A percentile compares a stretch with the other conserved stretches of the same genome.
These are phyloP conservation scores for Pseudogymnoascus pannorum DNA, from an alignment of 2,329 filamentous ascomycete genomes.

Conservation along the genomic window DNA sequence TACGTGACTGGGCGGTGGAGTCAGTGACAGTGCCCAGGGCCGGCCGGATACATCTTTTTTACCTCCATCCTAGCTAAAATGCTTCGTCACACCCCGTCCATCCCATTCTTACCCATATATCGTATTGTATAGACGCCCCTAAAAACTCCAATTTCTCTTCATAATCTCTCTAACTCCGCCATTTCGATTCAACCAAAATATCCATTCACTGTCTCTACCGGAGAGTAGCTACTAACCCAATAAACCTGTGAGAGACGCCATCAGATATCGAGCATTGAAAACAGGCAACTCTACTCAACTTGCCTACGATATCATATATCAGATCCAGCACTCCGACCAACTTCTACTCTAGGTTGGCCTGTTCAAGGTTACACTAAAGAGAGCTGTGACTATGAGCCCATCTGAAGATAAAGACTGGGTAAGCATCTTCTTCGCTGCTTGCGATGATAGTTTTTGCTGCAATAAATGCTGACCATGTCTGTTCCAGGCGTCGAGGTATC, in stretches of 20 bases:
- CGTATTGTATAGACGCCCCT: constrained; percentile 2
- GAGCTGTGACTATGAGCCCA: neutral
- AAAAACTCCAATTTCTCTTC: neutral
- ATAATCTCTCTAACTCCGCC: constrained; percentile 8
- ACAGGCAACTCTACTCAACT: neutral
- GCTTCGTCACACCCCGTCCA: neutral
- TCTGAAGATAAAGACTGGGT: constrained; percentile 6
- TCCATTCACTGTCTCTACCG: constrained; percentile 3
- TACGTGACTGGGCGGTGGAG: neutral
- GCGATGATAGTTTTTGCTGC: neutral
- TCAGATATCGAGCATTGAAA: neutral
- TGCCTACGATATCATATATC: neutral
- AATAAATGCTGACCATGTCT: constrained; percentile 8
- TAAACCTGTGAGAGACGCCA: neutral
- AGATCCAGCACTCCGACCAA: neutral
- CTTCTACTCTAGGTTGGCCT: neutral
- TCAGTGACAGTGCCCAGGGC: neutral
- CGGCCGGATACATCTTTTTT: neutral
- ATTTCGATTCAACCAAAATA: constrained; percentile 1
- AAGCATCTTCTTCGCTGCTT: neutral
- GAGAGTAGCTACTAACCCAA: neutral
- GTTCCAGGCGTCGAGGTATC: constrained; percentile 53
- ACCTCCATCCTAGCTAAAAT: neutral
- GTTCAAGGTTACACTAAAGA: neutral
- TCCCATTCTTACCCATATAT: neutral